Base-by-base conservation (phyloP, 352 stramenopile species). In the Pythium chondricola region DNA sequence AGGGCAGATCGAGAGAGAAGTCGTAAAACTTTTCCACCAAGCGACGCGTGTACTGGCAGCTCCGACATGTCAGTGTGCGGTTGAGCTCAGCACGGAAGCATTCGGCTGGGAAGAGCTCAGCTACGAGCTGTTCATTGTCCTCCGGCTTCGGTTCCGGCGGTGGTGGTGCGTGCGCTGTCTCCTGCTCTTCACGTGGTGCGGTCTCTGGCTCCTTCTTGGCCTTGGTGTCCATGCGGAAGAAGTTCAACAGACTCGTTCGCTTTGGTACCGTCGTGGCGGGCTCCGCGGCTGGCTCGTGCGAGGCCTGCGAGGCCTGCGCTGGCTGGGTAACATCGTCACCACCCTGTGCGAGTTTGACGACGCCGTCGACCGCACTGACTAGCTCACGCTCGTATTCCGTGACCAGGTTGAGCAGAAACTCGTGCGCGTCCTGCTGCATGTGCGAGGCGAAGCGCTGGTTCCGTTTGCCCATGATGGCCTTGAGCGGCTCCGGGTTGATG, bases 341-440 rank as follows among this genome's bases (percentile, higher is more conserved):
- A 31, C 52, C 31, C 18, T 33, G 40, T 16, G 16, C 43, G 1
- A 31, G n/a, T 25, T 63, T 49, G 17, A 57, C 17, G 4, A 65
- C 44, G 14, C 49, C 56, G 29, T 72, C 48, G 6, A 88, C 72
- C 8, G 67, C 72, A 39, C 64, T 24, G 7, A 85, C 55, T 9
- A 93, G 64, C 45, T 95, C 83, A 43, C 85, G 87, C 47, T 95
- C 83, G 57, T 88, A 89, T 38, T 93, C 83, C 4, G 75, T 87
- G 40, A 95, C 67, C 8, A 95, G 32, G 32, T 87, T 85, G 16
- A 93, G 64, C 43, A 95, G 55, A 52, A 95, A 95, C 45, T 95
- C 83, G 45, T 95, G 83, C 2, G 83, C 83, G 37, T 95, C 83
- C 63, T 95, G 83, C 48, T 95, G 83, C 39, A 81, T 73, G 26